Evolutionary conservation across 2,329 filamentous ascomycete species (phyloP), one percentile per base, ranked within the genome.

Genomic region (Rhinocladiella similis): DNA sequence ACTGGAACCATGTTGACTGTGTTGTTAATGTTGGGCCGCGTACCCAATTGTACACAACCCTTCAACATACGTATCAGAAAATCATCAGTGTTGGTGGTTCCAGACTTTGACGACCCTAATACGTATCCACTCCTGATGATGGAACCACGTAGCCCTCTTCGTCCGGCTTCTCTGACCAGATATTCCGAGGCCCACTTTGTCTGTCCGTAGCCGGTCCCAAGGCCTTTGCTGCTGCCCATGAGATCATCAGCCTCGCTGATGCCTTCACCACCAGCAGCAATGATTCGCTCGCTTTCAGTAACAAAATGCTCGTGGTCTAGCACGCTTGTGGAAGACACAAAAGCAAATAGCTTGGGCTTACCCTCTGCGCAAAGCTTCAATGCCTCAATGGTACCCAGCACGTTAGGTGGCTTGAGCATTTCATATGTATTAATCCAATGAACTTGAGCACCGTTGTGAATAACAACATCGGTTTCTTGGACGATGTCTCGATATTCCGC

Each of bases 1-100:
- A 96, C 91, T 0, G 93, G 92, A 0, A 96, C 89, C 71, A 87
- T 85, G 76, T 97, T 97, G 72, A 97, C 85, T 0, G 90, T 90
- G 76, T 96, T 97, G 70, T 80, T 74, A 64, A 97, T 95, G 63
- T 83, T 81, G 1, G 92, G 93, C 0, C 90, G 81, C 2, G 80
- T 79, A 2, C 77, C 77, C 2, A 97, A 79, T 72, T 97, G 92
- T 49, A 96, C 78, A 67, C 91, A 96, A 55, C 91, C 92, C 76
- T 97, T 96, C 54, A 87, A 76, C 75, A 97, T 84, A 38, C 93
- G 85, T 62, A 96, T 83, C 5, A 97, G 76, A 77, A 97, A 97
- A 73, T 97, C 93, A 68, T 97, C 93, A 1, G 86, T 92, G 71
- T 88, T 90, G 70, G 77, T 88, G 60, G 83, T 83, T 50, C 92